These are phyloP conservation scores for Litsea cubeba DNA, from an alignment of 164 flowering plant genomes.

Conservation along the genomic window DNA sequence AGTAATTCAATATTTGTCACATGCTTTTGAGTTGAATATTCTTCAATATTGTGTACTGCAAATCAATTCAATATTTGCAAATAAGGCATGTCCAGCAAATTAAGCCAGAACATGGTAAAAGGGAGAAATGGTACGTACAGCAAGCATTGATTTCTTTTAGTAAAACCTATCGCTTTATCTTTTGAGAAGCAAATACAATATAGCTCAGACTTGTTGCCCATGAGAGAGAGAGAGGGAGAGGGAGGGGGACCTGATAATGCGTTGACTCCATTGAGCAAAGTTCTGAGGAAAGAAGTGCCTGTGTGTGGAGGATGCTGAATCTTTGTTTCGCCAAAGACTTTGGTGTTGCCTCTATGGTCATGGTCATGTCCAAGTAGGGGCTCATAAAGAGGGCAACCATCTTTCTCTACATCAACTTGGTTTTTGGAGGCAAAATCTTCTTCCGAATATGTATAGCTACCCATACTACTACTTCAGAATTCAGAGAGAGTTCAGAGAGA, in stretches of 20 bases:
- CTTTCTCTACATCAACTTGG: background rate
- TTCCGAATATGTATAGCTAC: no score
- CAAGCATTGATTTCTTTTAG: no score
- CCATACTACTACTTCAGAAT: no score
- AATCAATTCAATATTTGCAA: no score
- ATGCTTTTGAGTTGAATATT: no score
- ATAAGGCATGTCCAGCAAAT: no score
- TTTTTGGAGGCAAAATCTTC: background rate
- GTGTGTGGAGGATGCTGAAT: background rate
- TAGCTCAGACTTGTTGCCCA: background rate
- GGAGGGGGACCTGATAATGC: conserved; percentile 10
- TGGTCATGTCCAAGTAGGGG: background rate
- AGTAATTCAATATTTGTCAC: no score
- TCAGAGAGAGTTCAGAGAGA: no score
- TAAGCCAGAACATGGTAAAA: no score
- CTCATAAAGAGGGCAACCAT: background rate
- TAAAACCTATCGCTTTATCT: background rate
- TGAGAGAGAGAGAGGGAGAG: background rate
- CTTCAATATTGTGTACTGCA: no score
- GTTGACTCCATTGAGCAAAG: conserved; percentile 9
- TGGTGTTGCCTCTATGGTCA: background rate
- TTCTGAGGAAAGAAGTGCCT: background rate
- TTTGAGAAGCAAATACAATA: background rate
- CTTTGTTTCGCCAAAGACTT: background rate
- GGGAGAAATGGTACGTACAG: no score